Percentiles rank a stretch among this genome's conserved stretches.
Evolutionary conservation across 805 yeast genomes (phyloP).

Genomic region (Monosporozyma unispora): DNA sequence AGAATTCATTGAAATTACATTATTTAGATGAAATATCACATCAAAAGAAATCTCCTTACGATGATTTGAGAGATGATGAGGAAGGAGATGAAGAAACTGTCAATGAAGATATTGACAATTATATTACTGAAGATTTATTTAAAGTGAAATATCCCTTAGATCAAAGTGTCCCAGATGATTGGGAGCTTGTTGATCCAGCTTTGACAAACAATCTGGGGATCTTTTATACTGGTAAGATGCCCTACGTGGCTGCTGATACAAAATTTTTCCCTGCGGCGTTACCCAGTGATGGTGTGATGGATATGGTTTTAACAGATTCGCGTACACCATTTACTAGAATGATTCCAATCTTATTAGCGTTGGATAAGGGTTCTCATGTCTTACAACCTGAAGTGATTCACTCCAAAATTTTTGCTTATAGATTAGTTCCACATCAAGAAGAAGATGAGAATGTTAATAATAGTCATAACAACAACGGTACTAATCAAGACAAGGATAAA

Average conservation of each 20-base stretch:
- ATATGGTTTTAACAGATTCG: constrained; percentile 65
- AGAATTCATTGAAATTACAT: constrained; percentile 41
- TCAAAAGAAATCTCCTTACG: not conserved
- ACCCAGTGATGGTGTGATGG: constrained; percentile 84
- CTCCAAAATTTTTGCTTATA: constrained; percentile 67
- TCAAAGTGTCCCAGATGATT: constrained; percentile 50
- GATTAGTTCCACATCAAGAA: constrained; percentile 48
- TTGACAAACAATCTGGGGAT: constrained; percentile 49
- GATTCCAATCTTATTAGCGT: constrained; percentile 45
- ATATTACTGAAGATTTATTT: constrained; percentile 36
- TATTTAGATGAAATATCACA: constrained; percentile 32
- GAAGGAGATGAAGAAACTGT: not conserved
- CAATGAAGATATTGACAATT: constrained; percentile 4
- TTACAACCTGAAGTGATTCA: constrained; percentile 58
- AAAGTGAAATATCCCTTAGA: constrained; percentile 33
- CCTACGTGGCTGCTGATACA: constrained; percentile 72
- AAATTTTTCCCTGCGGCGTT: constrained; percentile 90
- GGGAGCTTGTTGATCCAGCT: constrained; percentile 50
- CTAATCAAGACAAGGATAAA: constrained; percentile 30
- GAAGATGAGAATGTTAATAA: not conserved
- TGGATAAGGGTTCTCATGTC: constrained; percentile 75
- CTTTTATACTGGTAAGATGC: constrained; percentile 90
- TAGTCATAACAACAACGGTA: constrained; percentile 7
- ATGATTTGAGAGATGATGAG: not conserved
- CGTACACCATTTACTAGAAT: constrained; percentile 49